Conservation (phyloP, 345 rosid species). For the Syzygium oleosum region DNA sequence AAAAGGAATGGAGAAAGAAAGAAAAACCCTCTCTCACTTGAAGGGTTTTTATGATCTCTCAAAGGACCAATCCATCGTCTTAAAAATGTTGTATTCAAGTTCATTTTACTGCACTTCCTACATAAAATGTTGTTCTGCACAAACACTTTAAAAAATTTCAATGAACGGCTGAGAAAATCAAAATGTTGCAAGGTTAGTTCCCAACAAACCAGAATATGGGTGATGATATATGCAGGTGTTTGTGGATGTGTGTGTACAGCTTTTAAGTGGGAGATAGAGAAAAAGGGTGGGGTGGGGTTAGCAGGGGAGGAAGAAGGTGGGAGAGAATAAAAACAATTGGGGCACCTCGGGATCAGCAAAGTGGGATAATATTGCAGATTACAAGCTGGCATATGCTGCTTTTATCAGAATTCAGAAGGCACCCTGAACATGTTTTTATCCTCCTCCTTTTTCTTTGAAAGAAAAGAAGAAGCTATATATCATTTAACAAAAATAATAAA, state of each 20-base stretch:
- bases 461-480: background rate
- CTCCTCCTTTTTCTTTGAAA: background rate
- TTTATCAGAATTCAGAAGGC: background rate
- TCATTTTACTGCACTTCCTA: background rate
- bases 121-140: background rate
- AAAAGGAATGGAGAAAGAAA: background rate
- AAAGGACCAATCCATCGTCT: background rate
- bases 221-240: background rate
- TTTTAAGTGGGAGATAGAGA: background rate
- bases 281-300: background rate
- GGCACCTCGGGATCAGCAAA: background rate
- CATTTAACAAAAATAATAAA: background rate
- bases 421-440: background rate
- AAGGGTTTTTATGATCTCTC: background rate
- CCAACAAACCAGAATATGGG: background rate
- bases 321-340: background rate
- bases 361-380: background rate
- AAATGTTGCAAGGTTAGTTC: background rate
- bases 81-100: background rate
- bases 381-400: background rate
- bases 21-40: background rate
- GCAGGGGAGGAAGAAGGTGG: background rate
- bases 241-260: background rate
- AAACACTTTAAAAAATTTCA: background rate
- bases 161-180: background rate